Conservation (phyloP, 75 land plant species). For the Larix kaempferi region DNA sequence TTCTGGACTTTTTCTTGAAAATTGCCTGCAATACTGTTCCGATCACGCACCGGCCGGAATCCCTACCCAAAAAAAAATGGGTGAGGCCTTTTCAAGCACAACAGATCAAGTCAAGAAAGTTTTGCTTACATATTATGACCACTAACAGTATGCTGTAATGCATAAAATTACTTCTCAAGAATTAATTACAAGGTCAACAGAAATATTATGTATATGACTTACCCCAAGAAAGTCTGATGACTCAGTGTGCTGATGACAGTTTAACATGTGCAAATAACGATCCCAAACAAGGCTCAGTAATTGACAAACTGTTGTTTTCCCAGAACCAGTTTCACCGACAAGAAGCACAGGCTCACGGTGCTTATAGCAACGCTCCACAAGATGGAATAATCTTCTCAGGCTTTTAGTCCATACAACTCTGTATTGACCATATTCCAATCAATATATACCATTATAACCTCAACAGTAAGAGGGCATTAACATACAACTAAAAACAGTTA, state of each 20-base stretch:
- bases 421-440: slow-evolving; percentile 15
- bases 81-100: background rate
- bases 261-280: slow-evolving; percentile 68
- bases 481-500: background rate
- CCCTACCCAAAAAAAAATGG: slow-evolving; percentile 38
- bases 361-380: slow-evolving; percentile 78
- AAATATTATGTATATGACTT: background rate
- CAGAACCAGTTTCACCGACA: slow-evolving; percentile 99
- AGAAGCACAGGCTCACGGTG: slow-evolving; percentile 90
- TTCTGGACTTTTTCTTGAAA: slow-evolving; percentile 33
- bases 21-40: slow-evolving; percentile 41
- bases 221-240: slow-evolving; percentile 98
- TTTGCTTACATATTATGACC: background rate
- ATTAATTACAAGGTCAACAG: background rate
- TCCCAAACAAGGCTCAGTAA: slow-evolving; percentile 51
- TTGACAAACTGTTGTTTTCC: slow-evolving; percentile 95
- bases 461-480: background rate
- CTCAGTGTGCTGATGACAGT: slow-evolving; percentile 97
- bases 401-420: slow-evolving; percentile 85
- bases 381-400: slow-evolving; percentile 75
- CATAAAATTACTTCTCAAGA: background rate
- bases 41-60: slow-evolving; percentile 77
- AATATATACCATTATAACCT: background rate
- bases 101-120: background rate
- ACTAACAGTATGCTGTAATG: background rate